A percentile compares a stretch with the other conserved stretches of the same genome.
Evolutionary conservation across 768 basidiomycete species (phyloP).

Genomic region (Leucocoprinus birnbaumii): DNA sequence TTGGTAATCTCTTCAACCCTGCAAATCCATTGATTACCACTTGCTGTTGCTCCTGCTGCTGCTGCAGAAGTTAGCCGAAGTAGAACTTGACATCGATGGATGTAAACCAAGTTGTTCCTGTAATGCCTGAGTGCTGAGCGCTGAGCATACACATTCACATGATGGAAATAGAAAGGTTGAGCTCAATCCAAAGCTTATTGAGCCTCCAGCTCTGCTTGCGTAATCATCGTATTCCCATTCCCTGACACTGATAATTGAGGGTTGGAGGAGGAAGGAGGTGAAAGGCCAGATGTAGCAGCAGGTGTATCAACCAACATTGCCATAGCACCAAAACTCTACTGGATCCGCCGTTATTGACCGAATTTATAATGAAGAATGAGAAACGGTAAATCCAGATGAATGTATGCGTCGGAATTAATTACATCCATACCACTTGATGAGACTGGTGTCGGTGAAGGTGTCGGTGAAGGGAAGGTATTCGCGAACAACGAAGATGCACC

Average conservation of each 20-base stretch:
- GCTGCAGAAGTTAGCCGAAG: too few species aligned
- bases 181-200: slow-evolving; percentile 35
- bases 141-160: background rate
- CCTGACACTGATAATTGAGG: background rate
- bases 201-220: slow-evolving; percentile 12
- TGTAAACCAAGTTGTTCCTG: slow-evolving; percentile 13
- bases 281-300: background rate
- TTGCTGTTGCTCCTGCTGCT: too few species aligned
- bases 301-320: slow-evolving; percentile 9
- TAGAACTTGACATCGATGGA: slow-evolving; percentile 1
- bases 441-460: background rate
- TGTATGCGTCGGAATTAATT: slow-evolving; percentile 1
- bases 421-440: background rate
- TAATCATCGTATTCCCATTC: too few species aligned
- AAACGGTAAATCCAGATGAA: slow-evolving; percentile 52
- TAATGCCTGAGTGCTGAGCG: too few species aligned
- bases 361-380: slow-evolving; percentile 68
- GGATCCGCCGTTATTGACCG: slow-evolving; percentile 8
- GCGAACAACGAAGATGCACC: background rate
- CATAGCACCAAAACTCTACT: slow-evolving; percentile 6
- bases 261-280: background rate
- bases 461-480: background rate
- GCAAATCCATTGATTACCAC: too few species aligned
- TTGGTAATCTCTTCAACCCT: too few species aligned
- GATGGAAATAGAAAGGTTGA: slow-evolving; percentile 12